Base-by-base conservation (phyloP, 768 basidiomycete species). In the Gloeostereum incarnatum region DNA sequence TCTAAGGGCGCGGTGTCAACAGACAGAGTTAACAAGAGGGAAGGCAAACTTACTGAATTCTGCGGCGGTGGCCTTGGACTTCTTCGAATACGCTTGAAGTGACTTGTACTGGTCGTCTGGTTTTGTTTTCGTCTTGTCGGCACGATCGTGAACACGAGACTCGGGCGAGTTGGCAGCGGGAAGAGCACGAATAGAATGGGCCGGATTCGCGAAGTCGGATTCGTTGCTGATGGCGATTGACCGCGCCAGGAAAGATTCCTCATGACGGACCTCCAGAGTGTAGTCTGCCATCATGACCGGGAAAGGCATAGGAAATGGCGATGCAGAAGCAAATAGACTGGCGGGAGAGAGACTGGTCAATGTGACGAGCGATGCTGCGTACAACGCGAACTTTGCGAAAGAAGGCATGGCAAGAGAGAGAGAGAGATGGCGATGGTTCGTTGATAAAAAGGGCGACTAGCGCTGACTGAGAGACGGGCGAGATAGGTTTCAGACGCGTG, bases 331-430 rank as follows among this genome's bases (percentile, higher is more conserved):
- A 37, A 16, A 36, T 31, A 49, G 45, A 21, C 48, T 41, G 25
- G 50, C 42, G 10, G 52, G 50, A 40, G 52, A 52, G 39, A 61
- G 34, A 45, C 59, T 56, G 43, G 59, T 45, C 40, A 65, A 49
- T 31, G 59, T 50, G 34, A 60, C 51, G 45, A 74, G 56, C 41
- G 53, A 57, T 43, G 63, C 47, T 33, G 63, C 58, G 49, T 68
- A 58, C 35, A 69, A 49, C 40, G 60, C 61, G 50, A 69, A 41
- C 44, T 59, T 53, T 49, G 54, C 51, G 49, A 63, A 39, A 16
- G 56, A 60, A 44, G 58, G 50, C 58, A 55, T 60, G 38, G 43
- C 30, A 30, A 44, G 31, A 35, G 27, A 27, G 22, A 43, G 33
- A 37, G 36, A 47, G 44, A 38, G 42, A 45, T 45, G 44, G 47